Evolutionary conservation across 2,329 filamentous ascomycete genomes (phyloP).

Genomic region (Penicillium sp.): DNA sequence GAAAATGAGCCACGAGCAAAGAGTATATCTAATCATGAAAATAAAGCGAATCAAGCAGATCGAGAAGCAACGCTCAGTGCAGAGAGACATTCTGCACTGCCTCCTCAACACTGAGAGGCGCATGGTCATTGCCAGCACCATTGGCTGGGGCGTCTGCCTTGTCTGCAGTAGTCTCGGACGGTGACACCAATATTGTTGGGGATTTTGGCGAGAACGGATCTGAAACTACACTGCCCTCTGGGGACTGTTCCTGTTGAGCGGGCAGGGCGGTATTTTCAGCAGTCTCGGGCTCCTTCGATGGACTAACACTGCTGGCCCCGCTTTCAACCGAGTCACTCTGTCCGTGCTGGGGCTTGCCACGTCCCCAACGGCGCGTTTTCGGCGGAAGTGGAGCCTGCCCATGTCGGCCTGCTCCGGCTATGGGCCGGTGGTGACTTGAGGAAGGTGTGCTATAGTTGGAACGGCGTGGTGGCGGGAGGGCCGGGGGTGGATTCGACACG

Average conservation of each 20-base stretch:
- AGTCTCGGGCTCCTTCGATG: conserved; percentile 11
- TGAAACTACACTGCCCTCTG: conserved; percentile 1
- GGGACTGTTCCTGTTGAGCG: background rate
- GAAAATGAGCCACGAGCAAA: background rate
- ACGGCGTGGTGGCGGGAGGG: conserved; percentile 35
- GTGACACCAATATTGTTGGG: conserved; percentile 14
- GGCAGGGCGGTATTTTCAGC: conserved; percentile 3
- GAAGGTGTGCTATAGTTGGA: conserved; percentile 25
- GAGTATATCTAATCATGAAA: background rate
- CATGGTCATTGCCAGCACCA: background rate
- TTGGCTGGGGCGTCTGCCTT: background rate
- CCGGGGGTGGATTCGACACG: conserved; percentile 32
- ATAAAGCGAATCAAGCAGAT: background rate
- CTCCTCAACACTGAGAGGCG: conserved; percentile 27
- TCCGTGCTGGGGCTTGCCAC: conserved; percentile 20
- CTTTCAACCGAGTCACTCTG: conserved; percentile 22
- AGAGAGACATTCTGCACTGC: conserved; percentile 29
- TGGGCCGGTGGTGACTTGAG: conserved; percentile 23
- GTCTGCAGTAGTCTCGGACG: background rate
- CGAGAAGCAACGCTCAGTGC: conserved; percentile 9
- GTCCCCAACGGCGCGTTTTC: conserved; percentile 36
- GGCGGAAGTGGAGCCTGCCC: conserved; percentile 34
- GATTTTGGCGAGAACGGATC: conserved; percentile 20
- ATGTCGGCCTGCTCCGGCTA: conserved; percentile 15
- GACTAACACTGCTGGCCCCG: conserved; percentile 12